Evolutionary conservation across 148 eudicot genomes (phyloP), one percentile per base, ranked within the genome.

Genomic region (Selenicereus undatus): DNA sequence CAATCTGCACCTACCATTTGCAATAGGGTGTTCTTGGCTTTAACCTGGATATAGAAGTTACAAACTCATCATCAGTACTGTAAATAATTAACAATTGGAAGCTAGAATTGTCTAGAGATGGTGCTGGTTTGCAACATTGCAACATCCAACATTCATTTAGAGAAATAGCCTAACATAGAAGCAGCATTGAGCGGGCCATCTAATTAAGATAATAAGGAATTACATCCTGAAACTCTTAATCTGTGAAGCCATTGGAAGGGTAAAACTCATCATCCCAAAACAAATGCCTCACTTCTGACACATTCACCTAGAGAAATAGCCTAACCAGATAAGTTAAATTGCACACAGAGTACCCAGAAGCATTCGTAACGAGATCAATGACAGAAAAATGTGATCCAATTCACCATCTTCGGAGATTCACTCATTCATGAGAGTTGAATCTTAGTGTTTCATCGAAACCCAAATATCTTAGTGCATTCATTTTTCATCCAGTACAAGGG

Each of bases 1-100:
- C 92, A 91, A 77, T 91, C 94, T 54, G 90, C 92, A 27, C 86
- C 92, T 77, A 90, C 85, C 74, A 86, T 76, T 85, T 91, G 86
- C 90, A 90, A 80, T 85, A 87, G 42, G 18, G 89, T 88, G 75
- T 85, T 80, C 70, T 87, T 91, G 75, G 91, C 92, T 78, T 87
- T 89, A 8, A 86, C 76, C 94, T 91, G 82, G 64, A 76, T 39
- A n/a, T 17, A 32, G 16, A 70, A 5, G 20, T 24, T 10, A 68
- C 9, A 11, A 13, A n/a, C 16, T 68, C 29, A 68, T 4, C 35
- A 26, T 68, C 21, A 70, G 20, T 27, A 30, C 43, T 30, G 1
- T 3, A 14, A 68, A 13, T 4, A 26, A 68, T 68, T 4, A 17
- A 70, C 17, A 29, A 70, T 12, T 36, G 24, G 39, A 11, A 70